Percentiles rank a stretch among this genome's conserved stretches.
These are phyloP conservation scores for Euryodendron excelsum DNA, from an alignment of 148 eudicot genomes.

Conservation along the genomic window DNA sequence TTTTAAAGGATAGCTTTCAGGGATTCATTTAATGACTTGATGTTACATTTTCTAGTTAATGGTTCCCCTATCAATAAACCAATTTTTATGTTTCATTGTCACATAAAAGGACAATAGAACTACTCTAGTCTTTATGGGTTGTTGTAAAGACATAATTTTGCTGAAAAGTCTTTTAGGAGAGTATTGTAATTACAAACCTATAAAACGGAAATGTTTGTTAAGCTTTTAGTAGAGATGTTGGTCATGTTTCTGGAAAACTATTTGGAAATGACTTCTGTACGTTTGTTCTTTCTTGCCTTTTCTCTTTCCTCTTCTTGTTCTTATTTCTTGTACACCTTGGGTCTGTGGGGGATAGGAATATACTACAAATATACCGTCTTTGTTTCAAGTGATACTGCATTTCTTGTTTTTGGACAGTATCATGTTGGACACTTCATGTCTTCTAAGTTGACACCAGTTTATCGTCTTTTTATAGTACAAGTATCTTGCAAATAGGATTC, in stretches of 20 bases:
- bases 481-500: constrained; percentile 1
- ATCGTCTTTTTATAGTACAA: not conserved
- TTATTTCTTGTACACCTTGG: not conserved
- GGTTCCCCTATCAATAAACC: not conserved
- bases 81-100: not conserved
- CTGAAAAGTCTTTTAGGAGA: not conserved
- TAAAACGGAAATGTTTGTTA: not conserved
- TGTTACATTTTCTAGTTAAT: not conserved
- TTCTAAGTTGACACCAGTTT: not conserved
- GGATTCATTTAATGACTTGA: not conserved
- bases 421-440: not conserved
- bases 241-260: not conserved
- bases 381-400: not conserved
- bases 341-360: not conserved
- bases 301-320: not conserved
- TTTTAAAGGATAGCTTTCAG: not conserved
- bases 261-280: not conserved
- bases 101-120: not conserved
- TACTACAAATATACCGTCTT: not conserved
- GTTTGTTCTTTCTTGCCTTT: not conserved
- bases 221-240: not conserved
- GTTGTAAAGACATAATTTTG: not conserved
- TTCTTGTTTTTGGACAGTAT: not conserved
- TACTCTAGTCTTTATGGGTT: not conserved
- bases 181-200: not conserved